phyloP scores from a whole-genome alignment of 352 stramenopile species.

The Phytophthora palmivora region DNA sequence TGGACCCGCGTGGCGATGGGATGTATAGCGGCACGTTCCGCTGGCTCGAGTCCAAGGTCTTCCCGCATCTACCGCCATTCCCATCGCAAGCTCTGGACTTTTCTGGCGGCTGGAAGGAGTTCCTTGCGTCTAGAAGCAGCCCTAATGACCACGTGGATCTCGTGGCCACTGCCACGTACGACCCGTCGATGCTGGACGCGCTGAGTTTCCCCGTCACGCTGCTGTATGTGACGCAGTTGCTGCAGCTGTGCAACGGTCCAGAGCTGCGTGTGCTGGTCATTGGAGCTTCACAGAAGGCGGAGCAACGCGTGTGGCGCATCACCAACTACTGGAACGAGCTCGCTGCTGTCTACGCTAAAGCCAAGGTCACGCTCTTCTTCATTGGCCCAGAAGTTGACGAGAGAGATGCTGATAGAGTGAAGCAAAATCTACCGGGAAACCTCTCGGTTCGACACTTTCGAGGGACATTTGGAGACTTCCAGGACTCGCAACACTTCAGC shows the following conservation, averaged over 20 bases:
- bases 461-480: conserved; percentile 65
- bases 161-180: conserved; percentile 44
- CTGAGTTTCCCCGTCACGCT: conserved; percentile 79
- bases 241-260: conserved; percentile 31
- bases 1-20: conserved; percentile 73
- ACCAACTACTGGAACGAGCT: conserved; percentile 79
- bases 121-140: conserved; percentile 44
- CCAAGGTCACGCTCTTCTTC: conserved; percentile 59
- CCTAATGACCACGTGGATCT: conserved; percentile 30
- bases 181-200: conserved; percentile 77
- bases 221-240: conserved; percentile 46
- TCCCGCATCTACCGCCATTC: conserved; percentile 46
- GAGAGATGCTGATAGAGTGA: conserved; percentile 8
- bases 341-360: conserved; percentile 41
- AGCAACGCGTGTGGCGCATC: conserved; percentile 72
- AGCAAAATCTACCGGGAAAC: conserved; percentile 22
- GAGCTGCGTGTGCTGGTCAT: conserved; percentile 59
- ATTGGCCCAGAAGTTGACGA: conserved; percentile 64
- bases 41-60: conserved; percentile 73
- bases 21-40: conserved; percentile 87
- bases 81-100: conserved; percentile 29
- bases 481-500: conserved; percentile 34
- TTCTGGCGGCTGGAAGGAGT: conserved; percentile 58
- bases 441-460: conserved; percentile 45
- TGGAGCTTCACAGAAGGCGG: conserved; percentile 69